Evolutionary conservation across 805 yeast genomes (phyloP), one percentile per base, ranked within the genome.

Genomic region (Peterozyma toletana): DNA sequence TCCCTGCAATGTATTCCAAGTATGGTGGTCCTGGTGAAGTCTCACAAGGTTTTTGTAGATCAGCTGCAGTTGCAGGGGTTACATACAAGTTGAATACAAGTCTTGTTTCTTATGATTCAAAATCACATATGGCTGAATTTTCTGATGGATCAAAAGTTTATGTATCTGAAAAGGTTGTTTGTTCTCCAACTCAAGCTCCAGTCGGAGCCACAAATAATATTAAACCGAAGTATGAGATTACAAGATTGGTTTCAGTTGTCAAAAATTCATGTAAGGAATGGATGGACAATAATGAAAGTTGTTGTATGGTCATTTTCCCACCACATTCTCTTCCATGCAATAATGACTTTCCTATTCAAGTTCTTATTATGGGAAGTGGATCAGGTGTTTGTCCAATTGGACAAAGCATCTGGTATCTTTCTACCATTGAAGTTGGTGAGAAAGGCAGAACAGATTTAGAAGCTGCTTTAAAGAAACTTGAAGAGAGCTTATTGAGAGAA

Each of bases 11-110:
- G 68, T 83, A 83, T 54, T 85, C 95, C 41, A 91, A 88, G 68
- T 91, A 82, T 64, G 99, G 98, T 45, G 95, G 96, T 2, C 90
- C 96, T 0, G 96, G 98, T 42, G 99, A 91, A 64, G 69, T 91
- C 27, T 82, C 96, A 13, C 99, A 91, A 66, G 99, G 97, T 1
- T 91, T 93, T 63, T 91, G 97, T 66, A 75, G 99, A 54, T 85
- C 95, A 46, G 98, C 98, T 3, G 99, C 99, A 11, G 98, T 91
- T 49, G 98, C 93, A 15, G 98, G 98, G 43, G 84, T 97, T 43
- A 87, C 95, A 31, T 91, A 93, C 66, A 88, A 89, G 61, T 70
- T 91, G 44, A 80, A 83, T 57, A 83, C 93, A 13, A 66, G 71
- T 35, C 63, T 91, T 42, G 66, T 66, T 5, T 76, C 78, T 33